Conservation (phyloP, 2,329 filamentous ascomycete genomes). For the Diplodia intermedia region DNA sequence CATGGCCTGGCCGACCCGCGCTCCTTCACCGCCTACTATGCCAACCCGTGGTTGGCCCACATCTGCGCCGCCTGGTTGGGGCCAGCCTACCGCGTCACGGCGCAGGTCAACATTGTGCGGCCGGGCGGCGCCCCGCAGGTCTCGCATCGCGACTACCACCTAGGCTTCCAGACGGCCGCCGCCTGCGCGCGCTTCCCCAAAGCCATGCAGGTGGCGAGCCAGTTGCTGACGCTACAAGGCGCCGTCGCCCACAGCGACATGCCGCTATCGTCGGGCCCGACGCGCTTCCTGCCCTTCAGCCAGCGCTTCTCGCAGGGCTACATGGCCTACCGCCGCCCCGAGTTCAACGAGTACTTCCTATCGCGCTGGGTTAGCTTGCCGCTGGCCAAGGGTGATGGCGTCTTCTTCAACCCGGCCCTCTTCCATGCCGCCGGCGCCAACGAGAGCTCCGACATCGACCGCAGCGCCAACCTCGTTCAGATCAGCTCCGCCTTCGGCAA, state of each 20-base stretch:
- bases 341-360: constrained; percentile 63
- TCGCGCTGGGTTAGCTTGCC: constrained; percentile 61
- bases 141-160: constrained; percentile 68
- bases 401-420: constrained; percentile 70
- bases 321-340: constrained; percentile 61
- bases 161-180: constrained; percentile 65
- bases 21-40: constrained; percentile 65
- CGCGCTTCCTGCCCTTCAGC: constrained; percentile 66
- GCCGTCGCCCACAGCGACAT: constrained; percentile 69
- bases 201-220: constrained; percentile 61
- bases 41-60: constrained; percentile 64
- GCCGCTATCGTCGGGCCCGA: constrained; percentile 65
- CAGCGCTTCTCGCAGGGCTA: constrained; percentile 65
- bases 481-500: constrained; percentile 68
- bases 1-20: constrained; percentile 60
- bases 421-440: constrained; percentile 70
- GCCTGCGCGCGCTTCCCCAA: constrained; percentile 58
- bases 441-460: constrained; percentile 54
- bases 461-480: constrained; percentile 68
- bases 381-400: constrained; percentile 62
- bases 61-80: constrained; percentile 66
- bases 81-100: constrained; percentile 65
- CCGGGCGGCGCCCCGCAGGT: constrained; percentile 65
- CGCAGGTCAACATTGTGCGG: constrained; percentile 68
- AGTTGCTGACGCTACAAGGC: constrained; percentile 67